Evolutionary conservation across 768 basidiomycete species (phyloP), one percentile per base, ranked within the genome.

Genomic region (Boletus sp.): DNA sequence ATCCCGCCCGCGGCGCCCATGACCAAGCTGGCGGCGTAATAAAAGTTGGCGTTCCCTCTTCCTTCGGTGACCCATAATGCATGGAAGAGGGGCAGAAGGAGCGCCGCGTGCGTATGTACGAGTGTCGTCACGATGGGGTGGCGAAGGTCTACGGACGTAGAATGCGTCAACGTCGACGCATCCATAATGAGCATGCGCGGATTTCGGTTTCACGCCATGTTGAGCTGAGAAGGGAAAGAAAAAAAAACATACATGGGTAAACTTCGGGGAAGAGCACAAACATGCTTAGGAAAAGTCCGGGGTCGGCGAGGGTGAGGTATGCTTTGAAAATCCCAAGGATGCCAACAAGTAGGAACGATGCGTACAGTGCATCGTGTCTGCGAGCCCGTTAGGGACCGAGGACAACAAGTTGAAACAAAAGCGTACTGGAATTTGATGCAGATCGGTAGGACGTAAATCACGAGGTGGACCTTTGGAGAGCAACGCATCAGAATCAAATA

Each of bases 21-120:
- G 15, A 99, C 96, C 56, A 98, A 77, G 2, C 94, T 98, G 4
- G 88, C 86, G 0, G 97, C 97, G 64, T 98, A 99, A 74, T 91
- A 98, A 73, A 99, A 99, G 70, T 98, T 98, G 43, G 96, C 94
- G 64, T 99, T 98, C 3, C 93, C 97, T 6, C 93, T 90, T 1
- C 93, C 94, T 53, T 93, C 88, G 9, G 77, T 78, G 7, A 98
- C 80, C 96, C 97, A 99, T 2, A 98, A 76, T 55, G 90, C 82
- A 64, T 96, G 85, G 70, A 98, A 95, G 30, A 97, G 78, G 0
- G 96, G 96, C 54, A 98, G 80, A 21, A 98, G 84, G 19, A 93
- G 77, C 1, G 85, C 79, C 3, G 95, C 85, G 64, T 97, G 93
- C 5, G 90, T 73, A 59, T 96, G 90, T 10, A 95, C 79, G 42